phyloP scores from a whole-genome alignment of 2,329 filamentous ascomycete genomes.

The Diaporthe citriasiana region DNA sequence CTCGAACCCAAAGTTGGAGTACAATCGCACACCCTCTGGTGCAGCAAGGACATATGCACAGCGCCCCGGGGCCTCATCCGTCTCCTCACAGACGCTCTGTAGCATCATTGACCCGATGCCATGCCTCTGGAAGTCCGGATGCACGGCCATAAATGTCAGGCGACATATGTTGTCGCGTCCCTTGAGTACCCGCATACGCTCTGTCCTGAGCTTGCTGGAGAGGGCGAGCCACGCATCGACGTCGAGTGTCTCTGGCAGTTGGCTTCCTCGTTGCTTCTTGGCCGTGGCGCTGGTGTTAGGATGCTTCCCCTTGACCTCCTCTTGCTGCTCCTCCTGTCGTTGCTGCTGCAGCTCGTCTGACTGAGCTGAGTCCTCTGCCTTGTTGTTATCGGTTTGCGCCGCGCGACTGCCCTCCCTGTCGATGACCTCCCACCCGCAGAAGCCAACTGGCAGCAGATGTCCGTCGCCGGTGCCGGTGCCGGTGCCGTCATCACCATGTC shows the following conservation, averaged over 20 bases:
- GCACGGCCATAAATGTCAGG: not conserved
- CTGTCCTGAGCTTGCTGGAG: conserved; percentile 1
- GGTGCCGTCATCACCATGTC: not conserved
- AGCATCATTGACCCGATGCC: not conserved
- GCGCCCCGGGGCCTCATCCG: not conserved
- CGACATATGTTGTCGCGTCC: conserved; percentile 5
- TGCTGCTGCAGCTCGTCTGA: not conserved
- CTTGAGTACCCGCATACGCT: not conserved
- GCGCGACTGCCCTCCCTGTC: not conserved
- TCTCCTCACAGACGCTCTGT: not conserved
- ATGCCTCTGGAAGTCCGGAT: not conserved
- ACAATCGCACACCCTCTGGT: not conserved
- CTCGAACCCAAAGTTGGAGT: conserved; percentile 2
- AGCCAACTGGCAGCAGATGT: not conserved
- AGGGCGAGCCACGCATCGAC: conserved; percentile 6
- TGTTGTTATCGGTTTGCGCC: not conserved
- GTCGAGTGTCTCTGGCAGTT: conserved; percentile 5
- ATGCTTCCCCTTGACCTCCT: not conserved
- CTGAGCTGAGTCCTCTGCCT: not conserved
- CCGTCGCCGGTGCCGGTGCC: not conserved
- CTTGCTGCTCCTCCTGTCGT: not conserved
- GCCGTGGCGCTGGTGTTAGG: not conserved
- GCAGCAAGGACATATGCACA: conserved; percentile 7
- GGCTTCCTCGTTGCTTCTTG: not conserved
- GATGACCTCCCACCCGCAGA: conserved; percentile 20